phyloP scores from a whole-genome alignment of 2,329 filamentous ascomycete genomes.

The Ophiostoma tasmaniense region DNA sequence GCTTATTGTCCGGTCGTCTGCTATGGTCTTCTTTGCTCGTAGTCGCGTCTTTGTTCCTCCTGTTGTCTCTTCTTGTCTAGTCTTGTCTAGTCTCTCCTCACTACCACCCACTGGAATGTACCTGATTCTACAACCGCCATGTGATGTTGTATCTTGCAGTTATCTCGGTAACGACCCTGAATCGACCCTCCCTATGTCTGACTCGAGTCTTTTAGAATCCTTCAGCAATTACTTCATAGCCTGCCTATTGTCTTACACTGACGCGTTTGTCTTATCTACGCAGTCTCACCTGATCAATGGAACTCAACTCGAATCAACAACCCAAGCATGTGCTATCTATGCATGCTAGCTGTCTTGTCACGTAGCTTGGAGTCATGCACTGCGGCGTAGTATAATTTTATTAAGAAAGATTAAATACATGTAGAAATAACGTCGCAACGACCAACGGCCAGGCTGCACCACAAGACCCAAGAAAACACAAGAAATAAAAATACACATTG shows the following conservation, averaged over 20 bases:
- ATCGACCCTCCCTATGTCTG: not conserved
- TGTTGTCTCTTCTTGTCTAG: too few species aligned
- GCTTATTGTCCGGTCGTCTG: not conserved
- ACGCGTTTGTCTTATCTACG: not conserved
- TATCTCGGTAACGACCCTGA: too few species aligned
- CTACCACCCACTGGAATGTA: not conserved
- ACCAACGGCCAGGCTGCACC: not conserved
- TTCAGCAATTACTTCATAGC: not conserved
- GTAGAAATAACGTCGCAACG: not conserved
- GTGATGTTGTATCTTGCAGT: not conserved
- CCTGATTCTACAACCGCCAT: not conserved
- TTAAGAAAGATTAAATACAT: not conserved
- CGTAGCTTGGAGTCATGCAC: not conserved
- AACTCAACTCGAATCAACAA: not conserved
- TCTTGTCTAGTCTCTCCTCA: not conserved
- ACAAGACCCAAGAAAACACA: too few species aligned
- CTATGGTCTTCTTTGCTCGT: too few species aligned
- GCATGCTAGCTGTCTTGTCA: not conserved
- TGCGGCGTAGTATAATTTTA: too few species aligned
- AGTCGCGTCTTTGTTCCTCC: not conserved
- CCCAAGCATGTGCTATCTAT: not conserved
- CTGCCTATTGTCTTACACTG: not conserved
- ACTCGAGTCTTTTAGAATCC: not conserved
- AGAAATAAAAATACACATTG: too few species aligned
- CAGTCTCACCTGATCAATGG: too few species aligned